Evolutionary conservation across 345 rosid genomes (phyloP).

Genomic region (Hibiscus tridactylites): DNA sequence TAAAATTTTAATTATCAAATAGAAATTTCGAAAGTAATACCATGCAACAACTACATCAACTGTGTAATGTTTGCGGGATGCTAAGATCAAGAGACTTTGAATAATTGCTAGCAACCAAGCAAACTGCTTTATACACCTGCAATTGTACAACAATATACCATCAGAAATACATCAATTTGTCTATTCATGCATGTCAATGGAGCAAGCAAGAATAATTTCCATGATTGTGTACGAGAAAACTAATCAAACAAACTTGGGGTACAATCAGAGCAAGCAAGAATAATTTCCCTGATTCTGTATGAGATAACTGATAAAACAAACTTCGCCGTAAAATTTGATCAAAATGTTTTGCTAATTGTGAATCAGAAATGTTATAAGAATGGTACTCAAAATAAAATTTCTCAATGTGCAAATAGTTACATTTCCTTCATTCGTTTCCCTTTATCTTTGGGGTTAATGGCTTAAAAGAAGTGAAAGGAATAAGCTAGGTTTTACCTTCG

Average conservation of each 20-base stretch:
- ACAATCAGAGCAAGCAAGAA: not conserved
- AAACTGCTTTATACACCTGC: slow-evolving; percentile 73
- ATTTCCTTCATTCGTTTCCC: not conserved
- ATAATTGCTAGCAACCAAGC: slow-evolving; percentile 72
- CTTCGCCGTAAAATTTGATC: not conserved
- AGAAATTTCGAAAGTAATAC: slow-evolving; percentile 26
- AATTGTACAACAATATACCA: slow-evolving; percentile 9
- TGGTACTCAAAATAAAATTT: not conserved
- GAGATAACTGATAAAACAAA: too few species aligned
- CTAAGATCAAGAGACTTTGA: slow-evolving; percentile 85
- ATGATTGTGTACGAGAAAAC: not conserved
- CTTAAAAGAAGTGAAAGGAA: not conserved
- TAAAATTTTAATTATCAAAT: not conserved
- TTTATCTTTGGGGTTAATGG: not conserved
- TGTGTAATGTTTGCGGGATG: slow-evolving; percentile 97
- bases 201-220: not conserved
- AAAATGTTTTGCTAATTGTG: not conserved
- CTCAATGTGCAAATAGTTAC: not conserved
- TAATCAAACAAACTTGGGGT: not conserved
- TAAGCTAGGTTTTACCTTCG: slow-evolving; percentile 44
- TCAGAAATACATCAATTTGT: not conserved
- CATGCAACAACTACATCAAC: slow-evolving; percentile 95
- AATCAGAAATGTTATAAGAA: not conserved
- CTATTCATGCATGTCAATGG: not conserved
- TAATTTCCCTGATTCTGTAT: too few species aligned